Evolutionary conservation across 78 protist species (phyloP).

Genomic region (Paratrimastix pyriformis): DNA sequence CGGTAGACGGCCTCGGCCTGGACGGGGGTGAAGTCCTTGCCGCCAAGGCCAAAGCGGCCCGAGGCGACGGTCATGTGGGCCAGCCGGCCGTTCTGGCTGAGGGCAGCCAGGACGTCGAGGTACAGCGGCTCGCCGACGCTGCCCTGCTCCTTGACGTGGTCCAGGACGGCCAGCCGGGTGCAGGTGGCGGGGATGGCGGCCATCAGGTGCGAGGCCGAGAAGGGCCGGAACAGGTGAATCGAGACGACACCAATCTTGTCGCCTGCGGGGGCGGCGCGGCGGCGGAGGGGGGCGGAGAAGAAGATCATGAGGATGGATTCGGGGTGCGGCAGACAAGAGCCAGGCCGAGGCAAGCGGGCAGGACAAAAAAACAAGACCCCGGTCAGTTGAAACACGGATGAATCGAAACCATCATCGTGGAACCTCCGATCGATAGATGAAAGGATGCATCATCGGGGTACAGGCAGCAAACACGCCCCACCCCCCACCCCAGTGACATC

Average conservation of each 20-base stretch:
- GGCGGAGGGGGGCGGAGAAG: too few relatives aligned
- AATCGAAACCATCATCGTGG: too few relatives aligned
- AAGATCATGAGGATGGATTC: too few relatives aligned
- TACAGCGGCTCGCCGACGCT: constrained; percentile 57
- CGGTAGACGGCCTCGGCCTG: constrained; percentile 38
- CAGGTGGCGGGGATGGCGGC: constrained; percentile 40
- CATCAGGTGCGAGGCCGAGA: constrained; percentile 22
- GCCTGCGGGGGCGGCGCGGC: background rate
- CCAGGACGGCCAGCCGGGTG: constrained; percentile 42
- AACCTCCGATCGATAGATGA: too few relatives aligned
- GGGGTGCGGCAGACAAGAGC: too few relatives aligned
- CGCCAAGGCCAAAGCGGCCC: constrained; percentile 55
- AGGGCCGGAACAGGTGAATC: constrained; percentile 54
- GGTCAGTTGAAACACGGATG: too few relatives aligned
- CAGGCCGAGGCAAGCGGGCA: too few relatives aligned
- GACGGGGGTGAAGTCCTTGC: constrained; percentile 54
- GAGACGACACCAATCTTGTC: constrained; percentile 42
- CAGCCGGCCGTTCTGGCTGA: background rate
- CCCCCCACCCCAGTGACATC: too few relatives aligned
- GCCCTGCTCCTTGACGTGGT: constrained; percentile 48
- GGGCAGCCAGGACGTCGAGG: constrained; percentile 33
- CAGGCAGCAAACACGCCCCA: too few relatives aligned
- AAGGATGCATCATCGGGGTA: too few relatives aligned
- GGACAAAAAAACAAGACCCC: too few relatives aligned
- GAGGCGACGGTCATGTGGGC: constrained; percentile 20